These are phyloP conservation scores for Picea glauca DNA, from an alignment of 75 land plant species.

Conservation along the genomic window DNA sequence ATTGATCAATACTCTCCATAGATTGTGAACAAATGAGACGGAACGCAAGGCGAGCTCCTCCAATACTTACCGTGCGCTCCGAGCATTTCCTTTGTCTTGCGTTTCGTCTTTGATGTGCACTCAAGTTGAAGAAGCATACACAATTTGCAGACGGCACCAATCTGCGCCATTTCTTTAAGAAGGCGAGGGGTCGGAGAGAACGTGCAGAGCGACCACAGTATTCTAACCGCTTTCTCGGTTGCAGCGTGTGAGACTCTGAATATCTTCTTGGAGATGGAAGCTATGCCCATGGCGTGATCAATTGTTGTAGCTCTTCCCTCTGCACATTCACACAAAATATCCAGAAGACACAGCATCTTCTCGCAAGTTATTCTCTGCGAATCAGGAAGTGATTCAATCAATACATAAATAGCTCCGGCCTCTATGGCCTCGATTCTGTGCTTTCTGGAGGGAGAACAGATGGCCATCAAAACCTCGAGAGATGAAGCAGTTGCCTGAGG, in stretches of 20 bases:
- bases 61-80: slow-evolving; percentile 28
- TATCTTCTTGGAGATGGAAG: slow-evolving; percentile 19
- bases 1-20: not conserved
- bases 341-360: slow-evolving; percentile 18
- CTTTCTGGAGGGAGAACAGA: slow-evolving; percentile 6
- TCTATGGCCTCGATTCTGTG: slow-evolving; percentile 17
- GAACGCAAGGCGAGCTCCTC: slow-evolving; percentile 36
- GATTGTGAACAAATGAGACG: slow-evolving; percentile 9
- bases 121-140: slow-evolving; percentile 41
- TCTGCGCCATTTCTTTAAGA: slow-evolving; percentile 34
- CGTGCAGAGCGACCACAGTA: slow-evolving; percentile 18
- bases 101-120: slow-evolving; percentile 22
- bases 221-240: slow-evolving; percentile 11
- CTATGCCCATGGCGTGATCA: slow-evolving; percentile 21
- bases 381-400: slow-evolving; percentile 29
- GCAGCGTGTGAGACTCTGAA: slow-evolving; percentile 14
- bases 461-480: slow-evolving; percentile 22
- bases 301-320: slow-evolving; percentile 30
- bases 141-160: slow-evolving; percentile 43
- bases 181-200: slow-evolving; percentile 22
- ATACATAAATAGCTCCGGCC: slow-evolving; percentile 23
- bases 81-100: slow-evolving; percentile 35
- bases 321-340: slow-evolving; percentile 18
- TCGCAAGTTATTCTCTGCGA: slow-evolving; percentile 7
- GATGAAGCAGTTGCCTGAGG: slow-evolving; percentile 26